These are phyloP conservation scores for Saitozyma sp. DNA, from an alignment of 768 basidiomycete species.

Conservation along the genomic window DNA sequence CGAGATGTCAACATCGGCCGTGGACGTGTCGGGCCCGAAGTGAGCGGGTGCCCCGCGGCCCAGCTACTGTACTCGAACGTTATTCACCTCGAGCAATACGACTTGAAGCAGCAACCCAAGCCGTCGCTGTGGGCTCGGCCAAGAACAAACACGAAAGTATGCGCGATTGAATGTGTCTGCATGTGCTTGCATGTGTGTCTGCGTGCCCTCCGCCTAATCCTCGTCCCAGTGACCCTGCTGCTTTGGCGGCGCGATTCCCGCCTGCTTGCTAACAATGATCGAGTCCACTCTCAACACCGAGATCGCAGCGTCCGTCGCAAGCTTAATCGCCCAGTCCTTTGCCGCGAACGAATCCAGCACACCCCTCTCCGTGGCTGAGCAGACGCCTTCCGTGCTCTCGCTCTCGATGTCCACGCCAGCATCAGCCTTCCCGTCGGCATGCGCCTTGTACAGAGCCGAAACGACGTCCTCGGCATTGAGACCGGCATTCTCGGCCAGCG, in stretches of 20 bases:
- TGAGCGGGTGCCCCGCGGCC: too few species aligned
- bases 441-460: slow-evolving; percentile 84
- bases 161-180: too few species aligned
- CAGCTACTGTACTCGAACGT: too few species aligned
- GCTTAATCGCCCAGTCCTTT: slow-evolving; percentile 65
- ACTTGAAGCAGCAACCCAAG: too few species aligned
- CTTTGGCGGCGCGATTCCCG: slow-evolving; percentile 51
- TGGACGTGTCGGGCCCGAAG: too few species aligned
- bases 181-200: too few species aligned
- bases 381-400: slow-evolving; percentile 34
- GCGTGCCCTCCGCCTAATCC: slow-evolving; percentile 25
- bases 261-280: slow-evolving; percentile 86
- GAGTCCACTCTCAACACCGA: slow-evolving; percentile 80
- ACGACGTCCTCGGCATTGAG: slow-evolving; percentile 90
- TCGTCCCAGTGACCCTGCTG: slow-evolving; percentile 50
- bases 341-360: slow-evolving; percentile 89
- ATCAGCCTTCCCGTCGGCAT: slow-evolving; percentile 60
- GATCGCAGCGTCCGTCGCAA: slow-evolving; percentile 52
- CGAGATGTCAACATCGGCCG: too few species aligned
- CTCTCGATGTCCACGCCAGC: slow-evolving; percentile 51
- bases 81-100: too few species aligned
- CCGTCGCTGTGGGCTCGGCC: too few species aligned
- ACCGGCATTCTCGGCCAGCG: slow-evolving; percentile 88
- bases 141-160: too few species aligned
- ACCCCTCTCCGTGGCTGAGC: slow-evolving; percentile 23